phyloP scores from a whole-genome alignment of 164 flowering plant species.

The Echeveria elegans region DNA sequence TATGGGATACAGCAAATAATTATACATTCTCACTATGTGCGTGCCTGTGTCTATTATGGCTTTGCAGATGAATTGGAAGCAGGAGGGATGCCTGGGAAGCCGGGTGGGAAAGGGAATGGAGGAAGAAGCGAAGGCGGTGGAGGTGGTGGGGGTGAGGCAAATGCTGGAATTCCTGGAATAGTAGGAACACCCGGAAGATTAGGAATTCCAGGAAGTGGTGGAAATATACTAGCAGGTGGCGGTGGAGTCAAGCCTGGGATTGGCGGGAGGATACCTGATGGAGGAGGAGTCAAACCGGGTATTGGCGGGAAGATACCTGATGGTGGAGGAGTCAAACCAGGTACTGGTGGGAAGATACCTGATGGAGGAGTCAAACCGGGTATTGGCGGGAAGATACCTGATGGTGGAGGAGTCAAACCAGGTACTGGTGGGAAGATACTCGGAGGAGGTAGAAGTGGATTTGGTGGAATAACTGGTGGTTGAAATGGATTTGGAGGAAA shows the following conservation, averaged over 20 bases:
- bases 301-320: too few relatives aligned
- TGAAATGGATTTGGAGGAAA: conserved; percentile 8
- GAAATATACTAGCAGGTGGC: conserved; percentile 4
- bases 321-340: too few relatives aligned
- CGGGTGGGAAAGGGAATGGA: conserved; percentile 7
- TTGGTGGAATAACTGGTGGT: conserved; percentile 8
- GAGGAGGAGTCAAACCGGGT: too few relatives aligned
- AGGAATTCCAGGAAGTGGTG: conserved; percentile 4
- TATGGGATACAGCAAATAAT: too few relatives aligned
- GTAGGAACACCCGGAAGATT: neutral
- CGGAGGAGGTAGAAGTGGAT: conserved; percentile 8
- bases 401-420: neutral
- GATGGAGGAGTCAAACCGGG: neutral
- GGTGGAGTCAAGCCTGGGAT: neutral
- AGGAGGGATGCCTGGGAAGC: conserved; percentile 4
- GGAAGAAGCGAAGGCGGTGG: conserved; percentile 2
- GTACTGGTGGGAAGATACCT: too few relatives aligned
- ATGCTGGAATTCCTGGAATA: neutral
- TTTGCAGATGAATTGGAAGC: neutral
- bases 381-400: neutral
- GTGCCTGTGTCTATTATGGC: neutral
- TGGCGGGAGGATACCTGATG: too few relatives aligned
- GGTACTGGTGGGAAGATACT: conserved; percentile 1
- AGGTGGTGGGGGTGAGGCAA: neutral
- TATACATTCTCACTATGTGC: too few relatives aligned